Percentiles rank a stretch among this genome's conserved stretches.
phyloP scores from a whole-genome alignment of 305 asterid genomes.

The Solanum aculeatissimum region DNA sequence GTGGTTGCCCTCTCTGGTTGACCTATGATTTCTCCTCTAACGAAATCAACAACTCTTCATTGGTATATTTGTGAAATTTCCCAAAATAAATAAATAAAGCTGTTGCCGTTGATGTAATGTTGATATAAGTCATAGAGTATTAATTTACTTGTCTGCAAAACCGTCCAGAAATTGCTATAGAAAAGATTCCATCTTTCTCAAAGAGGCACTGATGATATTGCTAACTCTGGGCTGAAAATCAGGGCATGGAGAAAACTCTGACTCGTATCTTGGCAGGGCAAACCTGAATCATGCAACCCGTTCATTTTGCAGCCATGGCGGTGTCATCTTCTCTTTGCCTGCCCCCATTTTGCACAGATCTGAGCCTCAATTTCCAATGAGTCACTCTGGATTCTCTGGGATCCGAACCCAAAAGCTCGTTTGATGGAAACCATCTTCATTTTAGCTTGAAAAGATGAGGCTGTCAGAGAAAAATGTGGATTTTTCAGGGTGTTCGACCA shows the following conservation, averaged over 20 bases:
- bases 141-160: background rate
- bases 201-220: background rate
- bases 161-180: background rate
- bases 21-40: background rate
- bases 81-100: background rate
- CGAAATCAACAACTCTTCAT: background rate
- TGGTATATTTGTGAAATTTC: background rate
- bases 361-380: background rate
- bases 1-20: background rate
- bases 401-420: background rate
- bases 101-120: background rate
- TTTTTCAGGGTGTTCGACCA: background rate
- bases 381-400: background rate
- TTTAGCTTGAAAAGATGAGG: background rate
- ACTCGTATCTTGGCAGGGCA: constrained; percentile 38
- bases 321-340: constrained; percentile 10
- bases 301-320: constrained; percentile 31
- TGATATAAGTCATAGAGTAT: background rate
- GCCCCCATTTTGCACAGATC: background rate
- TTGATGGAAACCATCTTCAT: background rate
- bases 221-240: background rate
- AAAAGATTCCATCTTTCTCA: background rate
- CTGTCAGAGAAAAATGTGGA: background rate
- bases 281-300: background rate
- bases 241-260: background rate